Evolutionary conservation across 2,329 filamentous ascomycete species (phyloP).

Genomic region (Calonectria multiphialidica): DNA sequence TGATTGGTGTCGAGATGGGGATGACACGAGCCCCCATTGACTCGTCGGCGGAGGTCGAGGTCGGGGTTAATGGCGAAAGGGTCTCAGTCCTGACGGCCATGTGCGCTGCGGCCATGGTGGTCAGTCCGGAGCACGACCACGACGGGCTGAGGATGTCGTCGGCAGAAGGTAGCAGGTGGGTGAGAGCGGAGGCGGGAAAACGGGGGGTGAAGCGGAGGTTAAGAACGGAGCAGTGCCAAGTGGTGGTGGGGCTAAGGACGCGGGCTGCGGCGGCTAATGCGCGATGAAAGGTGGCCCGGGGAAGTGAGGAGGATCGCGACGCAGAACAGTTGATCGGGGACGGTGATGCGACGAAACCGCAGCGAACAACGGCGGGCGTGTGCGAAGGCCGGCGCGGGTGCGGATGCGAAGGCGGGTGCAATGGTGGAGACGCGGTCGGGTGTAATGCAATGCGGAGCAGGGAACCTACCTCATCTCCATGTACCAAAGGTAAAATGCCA

Average conservation of each 20-base stretch:
- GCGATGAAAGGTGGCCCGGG: constrained; percentile 32
- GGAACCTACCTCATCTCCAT: constrained; percentile 29
- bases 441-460: constrained; percentile 24
- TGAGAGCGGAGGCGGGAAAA: constrained; percentile 30
- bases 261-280: constrained; percentile 38
- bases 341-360: constrained; percentile 14
- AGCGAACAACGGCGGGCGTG: not conserved
- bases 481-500: constrained; percentile 2
- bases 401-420: constrained; percentile 34
- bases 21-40: constrained; percentile 66
- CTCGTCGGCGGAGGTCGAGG: constrained; percentile 55
- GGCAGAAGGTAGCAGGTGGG: constrained; percentile 22
- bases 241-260: constrained; percentile 23
- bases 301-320: constrained; percentile 27
- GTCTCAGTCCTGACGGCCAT: constrained; percentile 67
- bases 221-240: constrained; percentile 34
- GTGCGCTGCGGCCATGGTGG: constrained; percentile 54
- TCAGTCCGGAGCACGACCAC: constrained; percentile 39
- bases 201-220: constrained; percentile 30
- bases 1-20: constrained; percentile 67
- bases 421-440: constrained; percentile 24
- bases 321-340: constrained; percentile 29
- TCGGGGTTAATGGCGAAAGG: constrained; percentile 57
- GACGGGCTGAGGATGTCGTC: constrained; percentile 26
- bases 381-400: constrained; percentile 25